Conservation (phyloP, 345 rosid genomes). For the rapeseed (Brassica napus) region Da-Ae NC_063443.1:13099001-13099500, state of each 20-base stretch:
- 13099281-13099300: neutral
- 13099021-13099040: slow-evolving; percentile 23
- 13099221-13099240: neutral
- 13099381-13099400: too few species aligned
- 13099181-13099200: neutral
- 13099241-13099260: neutral
- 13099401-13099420: neutral
- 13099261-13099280: neutral
- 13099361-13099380: too few species aligned
- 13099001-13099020: slow-evolving; percentile 26
- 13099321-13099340: neutral
- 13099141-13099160: slow-evolving; percentile 6
- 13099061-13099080: neutral
- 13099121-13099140: neutral
- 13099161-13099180: slow-evolving; percentile 10
- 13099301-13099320: neutral
- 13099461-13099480: neutral
- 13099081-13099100: neutral
- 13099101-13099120: neutral
- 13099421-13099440: too few species aligned
- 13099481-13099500: neutral
- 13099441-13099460: too few species aligned
- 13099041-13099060: neutral
- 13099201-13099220: slow-evolving; percentile 4
- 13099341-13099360: neutral